Evolutionary conservation across 805 yeast genomes (phyloP), one percentile per base, ranked within the genome.

Genomic region (Martiniozyma abietophila): DNA sequence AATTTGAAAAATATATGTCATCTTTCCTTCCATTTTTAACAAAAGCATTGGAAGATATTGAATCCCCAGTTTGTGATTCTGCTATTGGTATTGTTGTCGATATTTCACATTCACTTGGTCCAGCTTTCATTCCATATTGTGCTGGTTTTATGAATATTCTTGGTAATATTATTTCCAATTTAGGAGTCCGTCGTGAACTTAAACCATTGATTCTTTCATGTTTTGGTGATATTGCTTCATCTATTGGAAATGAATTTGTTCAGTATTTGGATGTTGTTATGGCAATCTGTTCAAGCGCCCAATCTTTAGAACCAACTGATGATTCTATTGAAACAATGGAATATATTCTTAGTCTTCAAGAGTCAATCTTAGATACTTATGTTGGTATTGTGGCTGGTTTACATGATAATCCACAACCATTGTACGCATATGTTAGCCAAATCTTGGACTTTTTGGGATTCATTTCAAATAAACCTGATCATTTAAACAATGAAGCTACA

Each of bases 11-110:
- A 48, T 92, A 84, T 56, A 75, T 88, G 76, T 76, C 73, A 36
- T 69, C 81, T 6, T 85, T 92, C 55, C 65, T 84, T 40, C 96
- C 97, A 36, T 88, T 68, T 55, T 67, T 92, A 54, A 74, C 76
- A 12, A 68, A 69, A 41, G 95, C 95, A 0, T 66, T 92, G 41
- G 71, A 74, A 47, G 88, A 86, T 57, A 75, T 81, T 7, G 95
- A 84, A 25, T 76, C 85, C 4, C 81, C 88, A 25, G 76, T 83
- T 8, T 80, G 95, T 50, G 73, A 73, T 43, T 83, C 95, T 5
- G 95, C 97, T 3, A 86, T 92, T 38, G 97, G 98, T 4, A 70
- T 92, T 32, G 86, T 92, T 39, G 96, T 96, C 14, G 98, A 92
- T 61, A 78, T 89, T 46, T 74, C 94, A 8, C 94, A 86, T 52